phyloP scores from a whole-genome alignment of 805 yeast genomes.

The Middelhovenomyces tepae region DNA sequence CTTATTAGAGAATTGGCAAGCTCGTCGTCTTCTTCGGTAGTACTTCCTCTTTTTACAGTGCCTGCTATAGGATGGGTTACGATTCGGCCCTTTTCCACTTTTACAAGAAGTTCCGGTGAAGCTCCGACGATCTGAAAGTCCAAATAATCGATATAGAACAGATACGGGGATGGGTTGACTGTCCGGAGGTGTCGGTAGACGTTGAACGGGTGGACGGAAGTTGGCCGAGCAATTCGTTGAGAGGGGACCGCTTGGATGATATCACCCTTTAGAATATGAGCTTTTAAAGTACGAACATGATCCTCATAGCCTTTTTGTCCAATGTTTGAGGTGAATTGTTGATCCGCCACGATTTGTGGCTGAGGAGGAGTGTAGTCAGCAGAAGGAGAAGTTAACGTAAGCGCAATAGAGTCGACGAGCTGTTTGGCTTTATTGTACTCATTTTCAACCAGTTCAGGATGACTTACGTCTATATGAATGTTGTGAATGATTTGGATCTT shows the following conservation, averaged over 20 bases:
- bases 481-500: slow-evolving; percentile 87
- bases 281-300: slow-evolving; percentile 66
- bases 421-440: slow-evolving; percentile 54
- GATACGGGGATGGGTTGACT: slow-evolving; percentile 95
- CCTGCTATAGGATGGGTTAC: slow-evolving; percentile 98
- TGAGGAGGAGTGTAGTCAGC: slow-evolving; percentile 53
- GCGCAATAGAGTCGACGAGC: slow-evolving; percentile 42
- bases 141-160: slow-evolving; percentile 84
- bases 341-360: slow-evolving; percentile 56
- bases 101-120: slow-evolving; percentile 88
- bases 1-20: slow-evolving; percentile 66
- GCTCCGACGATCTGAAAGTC: slow-evolving; percentile 97
- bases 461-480: slow-evolving; percentile 38
- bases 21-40: slow-evolving; percentile 83
- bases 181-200: slow-evolving; percentile 89
- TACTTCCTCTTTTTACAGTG: slow-evolving; percentile 82
- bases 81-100: slow-evolving; percentile 69
- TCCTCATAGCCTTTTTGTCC: slow-evolving; percentile 90
- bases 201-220: slow-evolving; percentile 92
- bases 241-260: slow-evolving; percentile 98
- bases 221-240: slow-evolving; percentile 92
- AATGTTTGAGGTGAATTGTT: slow-evolving; percentile 73
- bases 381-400: slow-evolving; percentile 27
- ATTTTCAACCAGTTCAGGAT: slow-evolving; percentile 15
- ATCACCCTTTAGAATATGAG: slow-evolving; percentile 83